Evolutionary conservation across 257 asterid species (phyloP).

Genomic region (Coffea eugenioides): DNA sequence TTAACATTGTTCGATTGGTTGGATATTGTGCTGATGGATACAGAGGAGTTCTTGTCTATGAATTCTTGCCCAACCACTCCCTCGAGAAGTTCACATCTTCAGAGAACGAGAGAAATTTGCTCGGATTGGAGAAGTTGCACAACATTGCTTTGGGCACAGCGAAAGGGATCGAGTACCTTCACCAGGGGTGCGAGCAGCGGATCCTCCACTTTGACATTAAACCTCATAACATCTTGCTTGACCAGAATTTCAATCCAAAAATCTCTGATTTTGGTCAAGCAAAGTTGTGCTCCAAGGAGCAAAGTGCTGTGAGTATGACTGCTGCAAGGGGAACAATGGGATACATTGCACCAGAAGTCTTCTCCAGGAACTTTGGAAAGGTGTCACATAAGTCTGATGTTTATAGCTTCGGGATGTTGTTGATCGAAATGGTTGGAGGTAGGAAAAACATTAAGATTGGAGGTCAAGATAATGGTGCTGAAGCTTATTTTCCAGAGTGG

Average conservation of each 20-base stretch:
- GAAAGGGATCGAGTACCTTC: conserved; percentile 35
- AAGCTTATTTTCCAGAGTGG: conserved; percentile 32
- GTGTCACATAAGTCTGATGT: conserved; percentile 36
- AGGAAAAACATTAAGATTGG: conserved; percentile 28
- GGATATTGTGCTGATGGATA: conserved; percentile 48
- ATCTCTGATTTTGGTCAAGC: no score
- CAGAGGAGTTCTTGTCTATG: conserved; percentile 33
- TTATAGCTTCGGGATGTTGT: conserved; percentile 25
- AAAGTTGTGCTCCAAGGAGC: no score
- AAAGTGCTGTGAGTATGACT: no score
- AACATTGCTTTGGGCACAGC: conserved; percentile 30
- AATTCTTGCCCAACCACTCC: conserved; percentile 36
- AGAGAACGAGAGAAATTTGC: not conserved
- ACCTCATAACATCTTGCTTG: conserved; percentile 26
- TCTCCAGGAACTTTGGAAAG: conserved; percentile 33
- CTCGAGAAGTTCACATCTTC: conserved; percentile 34
- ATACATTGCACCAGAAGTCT: conserved; percentile 43
- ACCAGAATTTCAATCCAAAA: no score
- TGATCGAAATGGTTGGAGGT: conserved; percentile 46
- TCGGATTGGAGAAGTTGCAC: conserved; percentile 21
- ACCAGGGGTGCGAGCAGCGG: conserved; percentile 23
- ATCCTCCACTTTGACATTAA: conserved; percentile 23
- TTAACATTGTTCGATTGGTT: conserved; percentile 24
- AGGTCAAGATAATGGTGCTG: no score
- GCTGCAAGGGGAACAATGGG: conserved; percentile 23